A percentile compares a stretch with the other conserved stretches of the same genome.
phyloP scores from a whole-genome alignment of 2,329 filamentous ascomycete species.

The Didymella arachidicola region DNA sequence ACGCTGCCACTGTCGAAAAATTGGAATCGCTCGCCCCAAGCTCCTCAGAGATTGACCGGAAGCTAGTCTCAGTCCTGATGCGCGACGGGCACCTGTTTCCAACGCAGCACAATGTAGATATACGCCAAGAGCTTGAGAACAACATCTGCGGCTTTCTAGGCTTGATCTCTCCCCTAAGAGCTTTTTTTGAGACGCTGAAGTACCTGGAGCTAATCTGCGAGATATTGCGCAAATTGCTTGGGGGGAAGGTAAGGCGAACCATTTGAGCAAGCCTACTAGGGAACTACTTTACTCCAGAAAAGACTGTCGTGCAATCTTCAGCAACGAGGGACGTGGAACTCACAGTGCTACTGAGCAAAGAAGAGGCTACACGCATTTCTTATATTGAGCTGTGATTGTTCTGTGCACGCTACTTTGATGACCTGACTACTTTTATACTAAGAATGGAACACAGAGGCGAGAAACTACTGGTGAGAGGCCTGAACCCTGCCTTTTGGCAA shows the following conservation, averaged over 20 bases:
- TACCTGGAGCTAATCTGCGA: slow-evolving; percentile 26
- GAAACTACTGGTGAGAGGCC: slow-evolving; percentile 6
- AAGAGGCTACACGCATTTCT: not conserved
- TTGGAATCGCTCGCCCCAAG: slow-evolving; percentile 21
- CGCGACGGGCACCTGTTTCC: slow-evolving; percentile 19
- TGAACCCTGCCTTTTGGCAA: slow-evolving; percentile 7
- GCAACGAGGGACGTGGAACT: not conserved
- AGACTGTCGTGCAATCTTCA: slow-evolving; percentile 16
- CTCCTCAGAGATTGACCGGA: slow-evolving; percentile 16
- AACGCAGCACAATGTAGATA: slow-evolving; percentile 3
- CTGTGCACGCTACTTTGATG: slow-evolving; percentile 11
- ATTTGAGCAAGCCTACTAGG: slow-evolving; percentile 22
- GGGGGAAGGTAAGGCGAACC: slow-evolving; percentile 18
- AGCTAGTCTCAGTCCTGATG: slow-evolving; percentile 16
- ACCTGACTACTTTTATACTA: slow-evolving; percentile 7
- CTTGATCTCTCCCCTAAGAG: slow-evolving; percentile 21
- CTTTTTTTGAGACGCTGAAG: slow-evolving; percentile 30
- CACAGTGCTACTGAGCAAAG: not conserved
- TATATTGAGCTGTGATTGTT: slow-evolving; percentile 11
- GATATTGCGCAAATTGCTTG: slow-evolving; percentile 20
- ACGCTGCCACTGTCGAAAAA: slow-evolving; percentile 17
- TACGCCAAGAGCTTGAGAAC: slow-evolving; percentile 9
- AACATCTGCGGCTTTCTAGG: slow-evolving; percentile 18
- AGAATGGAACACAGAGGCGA: slow-evolving; percentile 3
- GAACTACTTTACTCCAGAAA: slow-evolving; percentile 17